phyloP scores from a whole-genome alignment of 208 protist species.

The Leishmania guyanensis region DNA sequence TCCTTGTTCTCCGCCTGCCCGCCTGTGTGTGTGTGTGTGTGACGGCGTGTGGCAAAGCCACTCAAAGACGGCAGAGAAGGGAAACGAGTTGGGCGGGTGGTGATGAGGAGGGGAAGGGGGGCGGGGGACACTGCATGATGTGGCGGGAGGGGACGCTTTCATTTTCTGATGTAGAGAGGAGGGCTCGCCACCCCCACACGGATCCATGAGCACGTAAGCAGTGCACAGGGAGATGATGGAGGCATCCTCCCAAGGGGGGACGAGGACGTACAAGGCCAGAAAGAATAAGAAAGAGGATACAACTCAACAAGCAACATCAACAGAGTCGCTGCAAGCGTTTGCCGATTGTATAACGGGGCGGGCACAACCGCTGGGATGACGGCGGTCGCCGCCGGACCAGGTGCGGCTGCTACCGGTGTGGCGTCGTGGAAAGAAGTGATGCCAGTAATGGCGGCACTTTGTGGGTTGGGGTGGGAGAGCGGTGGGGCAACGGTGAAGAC shows the following conservation, averaged over 20 bases:
- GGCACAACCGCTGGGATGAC: background rate
- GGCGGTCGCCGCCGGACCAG: background rate
- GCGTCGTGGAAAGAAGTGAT: background rate
- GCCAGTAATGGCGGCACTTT: background rate
- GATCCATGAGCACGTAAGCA: background rate
- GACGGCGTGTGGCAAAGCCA: background rate
- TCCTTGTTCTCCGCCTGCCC: background rate
- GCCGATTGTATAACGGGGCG: background rate
- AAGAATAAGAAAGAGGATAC: background rate
- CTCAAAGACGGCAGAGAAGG: background rate
- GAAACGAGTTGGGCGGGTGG: background rate
- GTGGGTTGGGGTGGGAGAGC: background rate
- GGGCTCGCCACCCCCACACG: background rate
- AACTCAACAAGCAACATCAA: no score
- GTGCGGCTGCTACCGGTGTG: background rate
- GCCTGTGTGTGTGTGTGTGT: constrained; percentile 16
- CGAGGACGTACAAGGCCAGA: background rate
- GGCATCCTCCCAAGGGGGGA: background rate
- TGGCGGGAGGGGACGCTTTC: background rate
- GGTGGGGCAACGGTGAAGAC: background rate
- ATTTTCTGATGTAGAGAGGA: constrained; percentile 1
- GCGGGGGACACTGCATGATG: background rate
- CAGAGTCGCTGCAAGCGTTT: background rate
- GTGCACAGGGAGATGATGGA: background rate
- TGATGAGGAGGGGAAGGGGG: background rate